Conservation (phyloP, 345 rosid species). For the Adansonia digitata region DNA sequence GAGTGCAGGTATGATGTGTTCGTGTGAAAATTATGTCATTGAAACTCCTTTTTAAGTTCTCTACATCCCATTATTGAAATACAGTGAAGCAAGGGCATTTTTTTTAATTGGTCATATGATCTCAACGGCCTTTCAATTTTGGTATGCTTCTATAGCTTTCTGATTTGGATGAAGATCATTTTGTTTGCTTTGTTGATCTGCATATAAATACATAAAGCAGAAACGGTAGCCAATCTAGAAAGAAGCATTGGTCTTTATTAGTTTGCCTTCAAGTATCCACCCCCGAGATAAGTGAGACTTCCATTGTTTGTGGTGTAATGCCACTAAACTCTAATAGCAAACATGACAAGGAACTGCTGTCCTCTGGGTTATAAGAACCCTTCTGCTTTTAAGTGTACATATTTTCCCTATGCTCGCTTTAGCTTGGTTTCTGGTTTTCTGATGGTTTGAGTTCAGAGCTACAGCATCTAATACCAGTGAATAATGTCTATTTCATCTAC, state of each 20-base stretch:
- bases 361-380: not conserved
- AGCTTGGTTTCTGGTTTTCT: not conserved
- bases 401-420: not conserved
- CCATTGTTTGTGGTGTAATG: not conserved
- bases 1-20: constrained; percentile 3
- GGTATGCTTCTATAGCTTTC: not conserved
- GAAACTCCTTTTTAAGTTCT: not conserved
- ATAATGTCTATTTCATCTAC: not conserved
- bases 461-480: not conserved
- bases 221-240: not conserved
- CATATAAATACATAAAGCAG: not conserved
- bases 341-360: not conserved
- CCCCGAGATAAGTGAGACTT: not conserved
- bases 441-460: not conserved
- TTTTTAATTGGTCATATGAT: not conserved
- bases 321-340: not conserved
- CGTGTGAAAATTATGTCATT: not conserved
- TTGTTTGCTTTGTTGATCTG: not conserved
- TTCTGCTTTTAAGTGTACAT: not conserved
- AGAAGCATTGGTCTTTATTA: not conserved
- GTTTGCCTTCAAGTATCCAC: not conserved
- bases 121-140: not conserved
- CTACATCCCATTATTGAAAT: not conserved
- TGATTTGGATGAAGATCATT: not conserved
- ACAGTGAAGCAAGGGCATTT: too few species aligned